These are phyloP conservation scores for Strobilomyces dryophilus DNA, from an alignment of 768 basidiomycete genomes.

Conservation along the genomic window DNA sequence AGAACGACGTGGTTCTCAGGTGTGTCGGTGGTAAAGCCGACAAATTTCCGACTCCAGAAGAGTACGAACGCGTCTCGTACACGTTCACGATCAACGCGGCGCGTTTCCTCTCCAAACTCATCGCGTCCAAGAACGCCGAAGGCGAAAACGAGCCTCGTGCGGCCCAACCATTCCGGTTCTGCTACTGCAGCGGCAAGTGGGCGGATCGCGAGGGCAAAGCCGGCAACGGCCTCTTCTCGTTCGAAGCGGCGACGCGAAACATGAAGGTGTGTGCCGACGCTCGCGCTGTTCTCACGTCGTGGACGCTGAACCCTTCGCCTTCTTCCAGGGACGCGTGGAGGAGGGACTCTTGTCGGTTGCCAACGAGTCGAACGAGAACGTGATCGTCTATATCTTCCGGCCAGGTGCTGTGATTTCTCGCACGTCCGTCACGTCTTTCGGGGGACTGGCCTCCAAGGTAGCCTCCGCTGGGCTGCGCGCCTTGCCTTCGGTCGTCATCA, in stretches of 20 bases:
- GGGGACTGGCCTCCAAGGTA: conserved; percentile 12
- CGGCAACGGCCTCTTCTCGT: conserved; percentile 9
- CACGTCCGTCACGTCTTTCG: conserved; percentile 9
- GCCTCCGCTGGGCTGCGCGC: conserved; percentile 14
- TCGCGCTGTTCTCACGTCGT: neutral
- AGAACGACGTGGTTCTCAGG: conserved; percentile 4
- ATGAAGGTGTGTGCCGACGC: conserved; percentile 19
- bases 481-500: conserved; percentile 22
- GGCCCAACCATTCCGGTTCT: conserved; percentile 19
- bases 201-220: conserved; percentile 16
- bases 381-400: conserved; percentile 20
- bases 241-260: conserved; percentile 17
- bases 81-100: conserved; percentile 24
- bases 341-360: conserved; percentile 11
- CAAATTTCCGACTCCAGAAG: conserved; percentile 18
- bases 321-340: conserved; percentile 23
- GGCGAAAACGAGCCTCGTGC: neutral
- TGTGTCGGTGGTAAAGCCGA: conserved; percentile 25
- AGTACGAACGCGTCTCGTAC: conserved; percentile 24
- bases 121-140: conserved; percentile 3
- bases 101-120: conserved; percentile 19
- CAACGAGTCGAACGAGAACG: conserved; percentile 7
- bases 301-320: neutral
- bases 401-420: conserved; percentile 15
- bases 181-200: conserved; percentile 26